Evolutionary conservation across 805 yeast genomes (phyloP), one percentile per base, ranked within the genome.

Genomic region (Scheffersomyces lignosus): DNA sequence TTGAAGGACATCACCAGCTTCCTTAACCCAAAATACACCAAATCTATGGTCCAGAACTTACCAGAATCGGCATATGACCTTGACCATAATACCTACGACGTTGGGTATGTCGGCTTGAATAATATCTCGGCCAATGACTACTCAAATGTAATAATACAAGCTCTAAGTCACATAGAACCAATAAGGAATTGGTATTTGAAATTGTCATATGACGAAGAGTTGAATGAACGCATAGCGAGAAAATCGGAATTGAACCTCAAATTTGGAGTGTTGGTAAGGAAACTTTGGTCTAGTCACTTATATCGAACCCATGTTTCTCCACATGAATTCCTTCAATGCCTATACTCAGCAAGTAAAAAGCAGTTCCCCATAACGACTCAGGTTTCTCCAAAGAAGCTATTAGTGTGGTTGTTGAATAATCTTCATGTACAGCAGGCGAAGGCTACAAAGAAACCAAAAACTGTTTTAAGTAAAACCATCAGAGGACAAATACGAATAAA

Each of bases 101-200:
- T 81, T 2, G 93, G 95, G 0, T 81, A 67, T 47, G 65, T 85
- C 22, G 89, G 91, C 0, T 46, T 86, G 37, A 81, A 76, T 53
- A 77, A 78, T 45, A 62, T 74, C 28, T 65, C 70, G 26, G 54
- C 54, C 6, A 77, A 73, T 43, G 81, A 75, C 40, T 78, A 80
- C 49, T 56, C 79, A 23, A 83, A 80, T 46, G 84, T 76, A 1
- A 52, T 81, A 0, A 39, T 85, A 8, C 83, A 79, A 41, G 50
- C 72, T 9, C 30, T 86, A 5, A 56, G 78, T 1, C 95, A 85
- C 54, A 58, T 80, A 0, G 41, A 56, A 1, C 63, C 70, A 1
- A 41, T 86, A 1, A 56, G 90, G 37, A 52, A 59, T 37, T 57
- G 38, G 37, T 60, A 45, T 39, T 43, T 58, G 30, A 36, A 29